These are phyloP conservation scores for Strobilomyces echinocephalus DNA, from an alignment of 768 basidiomycete genomes.

Conservation along the genomic window DNA sequence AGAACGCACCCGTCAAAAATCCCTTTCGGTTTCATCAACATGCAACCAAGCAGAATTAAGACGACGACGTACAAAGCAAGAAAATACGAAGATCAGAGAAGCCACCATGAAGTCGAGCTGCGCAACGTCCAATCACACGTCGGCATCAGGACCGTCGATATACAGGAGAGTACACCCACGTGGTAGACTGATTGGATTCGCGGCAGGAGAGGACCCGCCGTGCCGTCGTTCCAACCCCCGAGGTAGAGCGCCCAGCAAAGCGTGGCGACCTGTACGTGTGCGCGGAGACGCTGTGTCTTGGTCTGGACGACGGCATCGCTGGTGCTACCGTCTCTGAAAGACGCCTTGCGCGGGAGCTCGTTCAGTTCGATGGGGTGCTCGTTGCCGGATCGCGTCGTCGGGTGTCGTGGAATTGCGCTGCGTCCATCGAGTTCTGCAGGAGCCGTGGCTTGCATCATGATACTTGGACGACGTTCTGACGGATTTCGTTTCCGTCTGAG, in stretches of 20 bases:
- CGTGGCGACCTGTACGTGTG: slow-evolving; percentile 7
- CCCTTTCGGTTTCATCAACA: slow-evolving; percentile 20
- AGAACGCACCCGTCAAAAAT: slow-evolving; percentile 31
- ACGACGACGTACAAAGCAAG: slow-evolving; percentile 31
- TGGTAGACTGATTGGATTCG: slow-evolving; percentile 28
- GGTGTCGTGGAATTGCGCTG: slow-evolving; percentile 10
- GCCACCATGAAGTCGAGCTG: slow-evolving; percentile 38
- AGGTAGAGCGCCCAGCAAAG: slow-evolving; percentile 28
- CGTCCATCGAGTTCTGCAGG: neutral
- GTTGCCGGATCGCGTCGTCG: neutral
- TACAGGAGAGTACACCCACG: slow-evolving; percentile 16
- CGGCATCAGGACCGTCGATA: neutral
- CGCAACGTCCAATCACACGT: neutral
- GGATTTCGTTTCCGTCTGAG: too few species aligned
- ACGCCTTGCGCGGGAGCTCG: slow-evolving; percentile 3
- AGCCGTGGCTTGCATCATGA: slow-evolving; percentile 13
- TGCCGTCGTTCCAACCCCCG: slow-evolving; percentile 18
- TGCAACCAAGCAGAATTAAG: neutral
- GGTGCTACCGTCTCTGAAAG: neutral
- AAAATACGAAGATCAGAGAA: slow-evolving; percentile 40
- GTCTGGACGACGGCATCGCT: slow-evolving; percentile 3
- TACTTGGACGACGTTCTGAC: neutral
- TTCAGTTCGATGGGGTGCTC: slow-evolving; percentile 6
- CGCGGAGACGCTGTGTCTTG: slow-evolving; percentile 20
- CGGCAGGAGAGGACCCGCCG: slow-evolving; percentile 7